phyloP scores from a whole-genome alignment of 306 rosid species.

The Glycine soja region DNA sequence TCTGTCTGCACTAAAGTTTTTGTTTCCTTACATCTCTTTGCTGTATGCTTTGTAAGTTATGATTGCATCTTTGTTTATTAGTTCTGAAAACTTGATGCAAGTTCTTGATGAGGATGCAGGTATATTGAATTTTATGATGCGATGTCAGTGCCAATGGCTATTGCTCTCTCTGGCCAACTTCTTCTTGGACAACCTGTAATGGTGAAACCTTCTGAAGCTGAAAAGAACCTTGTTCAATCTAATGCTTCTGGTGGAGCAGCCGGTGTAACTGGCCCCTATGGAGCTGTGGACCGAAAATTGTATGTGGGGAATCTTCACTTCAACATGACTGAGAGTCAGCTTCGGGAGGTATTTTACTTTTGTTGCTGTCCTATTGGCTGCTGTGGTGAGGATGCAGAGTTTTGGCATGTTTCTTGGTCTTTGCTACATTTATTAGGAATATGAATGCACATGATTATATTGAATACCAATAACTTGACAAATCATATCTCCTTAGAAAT shows the following conservation, averaged over 20 bases:
- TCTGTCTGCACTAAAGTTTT: slow-evolving; percentile 89
- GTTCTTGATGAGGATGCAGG: slow-evolving; percentile 73
- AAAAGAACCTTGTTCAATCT: slow-evolving; percentile 97
- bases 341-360: slow-evolving; percentile 74
- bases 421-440: background rate
- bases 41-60: slow-evolving; percentile 86
- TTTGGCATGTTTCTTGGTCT: background rate
- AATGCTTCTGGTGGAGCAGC: slow-evolving; percentile 74
- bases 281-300: slow-evolving; percentile 92
- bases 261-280: slow-evolving; percentile 82
- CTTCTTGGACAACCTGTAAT: slow-evolving; percentile 97
- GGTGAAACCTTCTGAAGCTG: slow-evolving; percentile 99
- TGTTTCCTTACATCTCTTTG: slow-evolving; percentile 81
- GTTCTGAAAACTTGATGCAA: slow-evolving; percentile 64
- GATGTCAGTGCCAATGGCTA: slow-evolving; percentile 99
- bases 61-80: slow-evolving; percentile 49
- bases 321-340: slow-evolving; percentile 96
- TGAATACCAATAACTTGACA: slow-evolving; percentile 6
- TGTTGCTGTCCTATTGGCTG: slow-evolving; percentile 15
- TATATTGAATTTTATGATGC: slow-evolving; percentile 98
- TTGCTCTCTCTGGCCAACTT: slow-evolving; percentile 95
- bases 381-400: slow-evolving; percentile 5
- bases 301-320: slow-evolving; percentile 98
- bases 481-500: slow-evolving; percentile 15
- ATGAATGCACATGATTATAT: slow-evolving; percentile 10